Base-by-base conservation (phyloP, 2,329 filamentous ascomycete species). In the Cordyceps javanica region DNA sequence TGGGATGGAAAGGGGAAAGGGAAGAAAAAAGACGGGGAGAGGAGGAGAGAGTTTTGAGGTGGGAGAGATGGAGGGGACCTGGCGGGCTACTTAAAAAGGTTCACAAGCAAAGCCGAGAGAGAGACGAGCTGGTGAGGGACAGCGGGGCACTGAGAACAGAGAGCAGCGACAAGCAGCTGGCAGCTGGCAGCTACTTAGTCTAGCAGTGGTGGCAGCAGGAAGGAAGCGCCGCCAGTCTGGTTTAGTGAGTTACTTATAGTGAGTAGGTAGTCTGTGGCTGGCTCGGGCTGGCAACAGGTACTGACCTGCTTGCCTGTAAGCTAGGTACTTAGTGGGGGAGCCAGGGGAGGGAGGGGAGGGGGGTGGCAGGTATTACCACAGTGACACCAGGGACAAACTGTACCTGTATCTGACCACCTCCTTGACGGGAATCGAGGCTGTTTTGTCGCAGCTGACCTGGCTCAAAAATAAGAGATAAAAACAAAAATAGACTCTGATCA, bases 71-170 rank as follows among this genome's bases (percentile, higher is more conserved):
- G 49, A 59, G 59, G 48, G 59, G 34, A 56, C 41, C 48, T 53
- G 51, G 49, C 25, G 41, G 51, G 52, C 48, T 52, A 53, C 48
- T 54, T 52, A 42, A 48, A 38, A 53, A 48, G 48, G 45, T 56
- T 60, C 51, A 60, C 48, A 53, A 48, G 56, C 55, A 48, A 51
- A n/a, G 23, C 44, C 36, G 36, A 30, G 44, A 25, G 32, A 26
- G 26, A 51, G 54, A 50, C 41, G n/a, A 51, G 55, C 55, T 48
- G 55, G 55, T 52, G 55, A 48, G 25, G 56, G 56, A 58, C 49
- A 41, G 56, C 56, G 56, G 56, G 56, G 56, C 53, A 48, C 49
- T n/a, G n/a, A n/a, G 30, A 42, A 51, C 48, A 41, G 32, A 13
- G 19, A 32, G 38, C 41, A 48, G 30, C 23, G 19, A 44, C 23